Base-by-base conservation (phyloP, 2,329 filamentous ascomycete genomes). In the Colletotrichum tofieldiae region DNA sequence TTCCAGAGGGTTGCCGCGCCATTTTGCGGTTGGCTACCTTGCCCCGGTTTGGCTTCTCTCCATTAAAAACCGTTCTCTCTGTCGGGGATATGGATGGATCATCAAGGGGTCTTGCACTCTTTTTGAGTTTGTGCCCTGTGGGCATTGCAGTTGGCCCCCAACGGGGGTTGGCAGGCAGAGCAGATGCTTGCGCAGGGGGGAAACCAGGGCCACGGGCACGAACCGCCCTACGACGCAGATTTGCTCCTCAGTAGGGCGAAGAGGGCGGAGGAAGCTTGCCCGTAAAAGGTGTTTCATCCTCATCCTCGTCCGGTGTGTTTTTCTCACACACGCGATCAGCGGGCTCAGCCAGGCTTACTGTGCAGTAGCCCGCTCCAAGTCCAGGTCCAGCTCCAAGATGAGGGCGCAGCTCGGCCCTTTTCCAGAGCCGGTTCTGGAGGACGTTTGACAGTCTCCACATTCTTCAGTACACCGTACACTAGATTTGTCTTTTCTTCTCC, bases 81-180 rank as follows among this genome's bases (percentile, higher is more conserved):
- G 52, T 63, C 56, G 9, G 45, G 37, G 41, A 64, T 63, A 67
- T n/a, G 68, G 26, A 67, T 67, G 64, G 68, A 67, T 67, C 68
- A 67, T 11, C 58, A 68, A 68, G 51, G 65, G 69, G 65, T 63
- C 69, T 64, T 41, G 69, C 29, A 59, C 45, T 64, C 20, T 63
- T 66, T 72, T 64, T 58, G 65, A 64, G 69, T 72, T 72, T 63
- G 39, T 32, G 65, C 58, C 52, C 65, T 47, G 14, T 49, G 58
- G 59, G 55, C 43, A 23, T 66, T 52, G 45, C 37, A 47, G 62
- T 60, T 61, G 67, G 66, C 65, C 56, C 51, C 60, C 69, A 64
- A 60, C 45, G 45, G 37, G 58, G 5, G 23, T 26, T 26, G 23
- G 64, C 39, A 45, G 45, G 8, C 43, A 39, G 43, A 29, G 43